Base-by-base conservation (phyloP, 2,329 filamentous ascomycete species). In the Cercospora zeina region DNA sequence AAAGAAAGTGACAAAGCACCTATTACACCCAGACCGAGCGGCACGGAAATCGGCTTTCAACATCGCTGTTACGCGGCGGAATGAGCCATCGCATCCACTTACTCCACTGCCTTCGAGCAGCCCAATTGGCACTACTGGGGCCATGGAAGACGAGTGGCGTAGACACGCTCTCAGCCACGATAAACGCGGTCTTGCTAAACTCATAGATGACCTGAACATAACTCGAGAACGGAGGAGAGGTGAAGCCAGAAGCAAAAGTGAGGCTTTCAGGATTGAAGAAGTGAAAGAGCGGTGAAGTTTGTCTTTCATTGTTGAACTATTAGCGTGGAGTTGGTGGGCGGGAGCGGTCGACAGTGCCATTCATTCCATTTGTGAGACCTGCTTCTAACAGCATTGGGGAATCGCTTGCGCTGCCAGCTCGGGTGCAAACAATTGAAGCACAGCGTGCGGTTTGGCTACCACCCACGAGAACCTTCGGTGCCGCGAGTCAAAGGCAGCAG, bases 1-100 rank as follows among this genome's bases (percentile, higher is more conserved):
- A n/a, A 85, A 86, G 49, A 80, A 80, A 59, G 87, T 87, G 71
- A 80, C 89, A 42, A 89, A 87, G 74, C 75, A 77, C 51, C 74
- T 78, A 79, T 77, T 81, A 53, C 83, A 82, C 21, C 65, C 58
- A 27, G 51, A 55, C 8, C 37, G 37, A 27, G 65, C 58, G n/a
- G 34, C 42, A 19, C 61, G 14, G 14, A 36, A 36, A 39, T 13
- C 50, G 51, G 24, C 55, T 13, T 45, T 16, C 19, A 54, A 53
- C 30, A 61, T 59, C n/a, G 21, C 50, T 13, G 24, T 6, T 27
- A 27, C 24, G 6, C 24, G n/a, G 33, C 55, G 42, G 58, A 54
- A 58, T 27, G 58, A 64, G 3, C 34, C 54, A 19, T 34, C 55
- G 10, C 62, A 58, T 53, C 58, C 58, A n/a, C 50, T 57, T 0